These are phyloP conservation scores for Aureobasidium namibiae DNA, from an alignment of 2,329 filamentous ascomycete species.

Conservation along the genomic window DNA sequence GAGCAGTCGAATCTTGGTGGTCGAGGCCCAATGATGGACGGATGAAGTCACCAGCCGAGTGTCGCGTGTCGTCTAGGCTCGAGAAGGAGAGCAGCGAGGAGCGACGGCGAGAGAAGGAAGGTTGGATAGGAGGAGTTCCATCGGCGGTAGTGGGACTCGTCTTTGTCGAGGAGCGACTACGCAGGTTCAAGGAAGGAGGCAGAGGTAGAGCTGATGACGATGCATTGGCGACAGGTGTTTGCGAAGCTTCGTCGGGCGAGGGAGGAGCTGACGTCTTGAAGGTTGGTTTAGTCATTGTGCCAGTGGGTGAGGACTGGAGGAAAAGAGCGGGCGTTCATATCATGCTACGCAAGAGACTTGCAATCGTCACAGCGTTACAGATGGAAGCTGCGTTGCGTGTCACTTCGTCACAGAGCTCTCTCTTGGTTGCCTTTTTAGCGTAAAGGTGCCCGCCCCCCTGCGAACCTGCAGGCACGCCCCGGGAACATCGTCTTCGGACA, in stretches of 20 bases:
- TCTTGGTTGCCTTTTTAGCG: conserved; percentile 1
- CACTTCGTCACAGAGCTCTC: not conserved
- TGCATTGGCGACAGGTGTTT: not conserved
- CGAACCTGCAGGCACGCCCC: not conserved
- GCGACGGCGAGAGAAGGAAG: conserved; percentile 45
- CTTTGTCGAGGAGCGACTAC: conserved; percentile 4
- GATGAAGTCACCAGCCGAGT: conserved; percentile 61
- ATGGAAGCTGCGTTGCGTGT: not conserved
- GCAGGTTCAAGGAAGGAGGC: not conserved
- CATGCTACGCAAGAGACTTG: not conserved
- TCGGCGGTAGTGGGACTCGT: not conserved
- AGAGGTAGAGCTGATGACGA: conserved; percentile 14
- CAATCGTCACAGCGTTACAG: not conserved
- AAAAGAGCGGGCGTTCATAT: not conserved
- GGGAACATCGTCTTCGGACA: not conserved
- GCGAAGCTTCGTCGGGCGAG: not conserved
- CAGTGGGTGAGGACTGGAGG: not conserved
- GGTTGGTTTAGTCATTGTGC: not conserved
- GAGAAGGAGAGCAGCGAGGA: conserved; percentile 74
- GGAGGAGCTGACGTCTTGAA: conserved; percentile 4
- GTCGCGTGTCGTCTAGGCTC: conserved; percentile 59
- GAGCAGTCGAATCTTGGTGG: conserved; percentile 20
- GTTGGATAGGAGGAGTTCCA: conserved; percentile 14
- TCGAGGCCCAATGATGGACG: conserved; percentile 37
- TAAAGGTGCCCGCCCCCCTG: not conserved